Base-by-base conservation (phyloP, 192 early-diverging fungal species). In the Coemansia guatemalensis region DNA sequence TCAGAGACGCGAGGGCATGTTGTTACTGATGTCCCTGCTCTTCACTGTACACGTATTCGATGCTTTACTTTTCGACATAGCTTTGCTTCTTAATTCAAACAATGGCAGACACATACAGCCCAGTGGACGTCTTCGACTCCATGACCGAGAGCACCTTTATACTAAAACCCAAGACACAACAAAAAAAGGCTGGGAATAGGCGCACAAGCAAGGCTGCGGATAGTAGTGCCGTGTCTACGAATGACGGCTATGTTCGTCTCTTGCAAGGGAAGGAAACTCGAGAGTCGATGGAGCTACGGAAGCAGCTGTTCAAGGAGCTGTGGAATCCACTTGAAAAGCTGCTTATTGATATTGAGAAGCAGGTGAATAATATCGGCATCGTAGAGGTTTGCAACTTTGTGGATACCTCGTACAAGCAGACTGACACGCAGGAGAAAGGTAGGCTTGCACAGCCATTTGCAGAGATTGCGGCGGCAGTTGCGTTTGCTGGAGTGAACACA, bases 401-500 rank as follows among this genome's bases (percentile, higher is more conserved):
- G 7, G 64, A 79, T 8, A 62, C 56, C 7, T 82, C 88, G 14
- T 82, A 92, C 58, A 67, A 53, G 33, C 52, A 60, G 48, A 49
- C 75, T 24, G 75, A 78, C 24, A 60, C 60, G 5, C 35, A 21
- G 17, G 58, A 68, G 32, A 73, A 66, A 51, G 69, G 78, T 14
- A 66, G 73, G 64, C 70, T 85, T 8, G 67, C 74, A 4, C 74
- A 82, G 53, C 86, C 88, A 2, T 85, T 82, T 62, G 78, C 83
- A 47, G 90, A 93, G 62, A 71, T 92, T 30, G 85, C 91, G 0
- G 86, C 91, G 18, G 91, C 84, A 3, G 73, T 93, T 2, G 81
- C 89, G 2, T 90, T 91, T 75, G 84, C 89, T 0, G 89, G 89
- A 61, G 76, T 67, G 20, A 94, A 94, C 61, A 87, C 84, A 1